Conservation (phyloP, 2,329 filamentous ascomycete genomes). For the Colletotrichum agaves region DNA sequence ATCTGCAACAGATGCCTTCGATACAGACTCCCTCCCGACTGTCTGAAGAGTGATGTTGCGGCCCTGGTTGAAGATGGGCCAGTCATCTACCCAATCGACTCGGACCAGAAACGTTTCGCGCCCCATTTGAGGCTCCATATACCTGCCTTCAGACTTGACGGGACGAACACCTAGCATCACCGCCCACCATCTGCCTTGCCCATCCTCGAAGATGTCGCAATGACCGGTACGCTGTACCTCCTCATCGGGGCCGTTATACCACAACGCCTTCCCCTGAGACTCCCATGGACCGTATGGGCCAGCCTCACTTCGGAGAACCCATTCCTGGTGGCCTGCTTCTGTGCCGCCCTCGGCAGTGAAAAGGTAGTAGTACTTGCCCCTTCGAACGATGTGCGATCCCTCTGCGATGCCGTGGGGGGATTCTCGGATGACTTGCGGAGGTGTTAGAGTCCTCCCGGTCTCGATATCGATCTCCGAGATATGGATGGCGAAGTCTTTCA, state of each 20-base stretch:
- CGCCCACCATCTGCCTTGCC: constrained; percentile 57
- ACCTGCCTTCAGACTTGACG: constrained; percentile 41
- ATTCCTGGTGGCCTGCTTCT: constrained; percentile 62
- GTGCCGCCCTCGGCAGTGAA: constrained; percentile 55
- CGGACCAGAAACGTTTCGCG: constrained; percentile 61
- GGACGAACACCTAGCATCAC: constrained; percentile 59
- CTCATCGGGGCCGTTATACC: constrained; percentile 57
- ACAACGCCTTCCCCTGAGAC: constrained; percentile 55
- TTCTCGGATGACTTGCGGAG: constrained; percentile 48
- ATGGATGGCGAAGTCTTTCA: constrained; percentile 64
- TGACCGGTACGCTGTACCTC: constrained; percentile 63
- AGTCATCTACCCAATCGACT: constrained; percentile 61
- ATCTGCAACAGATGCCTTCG: constrained; percentile 42
- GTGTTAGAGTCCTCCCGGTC: constrained; percentile 53
- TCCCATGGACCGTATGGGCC: constrained; percentile 62
- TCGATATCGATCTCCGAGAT: constrained; percentile 55
- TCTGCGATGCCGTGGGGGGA: constrained; percentile 55
- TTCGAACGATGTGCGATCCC: constrained; percentile 53
- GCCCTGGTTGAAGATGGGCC: constrained; percentile 62
- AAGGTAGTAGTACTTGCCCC: constrained; percentile 50
- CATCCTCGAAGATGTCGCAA: constrained; percentile 59
- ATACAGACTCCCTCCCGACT: constrained; percentile 42
- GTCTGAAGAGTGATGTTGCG: constrained; percentile 54
- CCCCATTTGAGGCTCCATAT: constrained; percentile 56
- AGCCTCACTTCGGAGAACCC: constrained; percentile 58